phyloP scores from a whole-genome alignment of 768 basidiomycete species.

The Leccinum subgranulosum region DNA sequence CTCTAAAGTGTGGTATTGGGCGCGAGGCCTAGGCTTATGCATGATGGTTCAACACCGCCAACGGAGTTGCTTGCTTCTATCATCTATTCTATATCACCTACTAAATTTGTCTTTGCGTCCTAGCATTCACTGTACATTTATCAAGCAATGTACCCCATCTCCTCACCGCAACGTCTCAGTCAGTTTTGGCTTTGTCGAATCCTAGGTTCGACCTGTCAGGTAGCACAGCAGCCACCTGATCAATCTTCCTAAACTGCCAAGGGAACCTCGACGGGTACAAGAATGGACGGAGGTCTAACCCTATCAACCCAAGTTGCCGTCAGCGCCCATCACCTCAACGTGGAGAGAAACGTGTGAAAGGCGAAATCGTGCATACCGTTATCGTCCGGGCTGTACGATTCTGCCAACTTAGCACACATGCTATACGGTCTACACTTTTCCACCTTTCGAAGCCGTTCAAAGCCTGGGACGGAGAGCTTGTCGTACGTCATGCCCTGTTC shows the following conservation, averaged over 20 bases:
- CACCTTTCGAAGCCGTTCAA: conserved; percentile 89
- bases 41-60: too few species aligned
- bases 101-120: too few species aligned
- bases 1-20: too few species aligned
- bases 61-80: background rate
- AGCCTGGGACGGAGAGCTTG: conserved; percentile 72
- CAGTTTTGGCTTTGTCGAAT: too few species aligned
- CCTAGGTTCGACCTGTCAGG: too few species aligned
- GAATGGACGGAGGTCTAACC: conserved; percentile 95
- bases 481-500: conserved; percentile 99
- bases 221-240: conserved; percentile 62
- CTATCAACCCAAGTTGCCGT: conserved; percentile 36
- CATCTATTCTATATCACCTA: too few species aligned
- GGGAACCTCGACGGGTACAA: conserved; percentile 92
- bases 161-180: too few species aligned
- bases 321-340: background rate
- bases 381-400: conserved; percentile 95
- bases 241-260: conserved; percentile 96
- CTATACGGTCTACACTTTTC: conserved; percentile 98
- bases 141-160: background rate
- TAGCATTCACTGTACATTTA: conserved; percentile 10
- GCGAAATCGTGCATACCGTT: conserved; percentile 58
- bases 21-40: too few species aligned
- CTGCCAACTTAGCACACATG: conserved; percentile 93
- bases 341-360: too few species aligned